A percentile compares a stretch with the other conserved stretches of the same genome.
phyloP scores from a whole-genome alignment of 495 filamentous ascomycete genomes.

The Tuber brumale region DNA sequence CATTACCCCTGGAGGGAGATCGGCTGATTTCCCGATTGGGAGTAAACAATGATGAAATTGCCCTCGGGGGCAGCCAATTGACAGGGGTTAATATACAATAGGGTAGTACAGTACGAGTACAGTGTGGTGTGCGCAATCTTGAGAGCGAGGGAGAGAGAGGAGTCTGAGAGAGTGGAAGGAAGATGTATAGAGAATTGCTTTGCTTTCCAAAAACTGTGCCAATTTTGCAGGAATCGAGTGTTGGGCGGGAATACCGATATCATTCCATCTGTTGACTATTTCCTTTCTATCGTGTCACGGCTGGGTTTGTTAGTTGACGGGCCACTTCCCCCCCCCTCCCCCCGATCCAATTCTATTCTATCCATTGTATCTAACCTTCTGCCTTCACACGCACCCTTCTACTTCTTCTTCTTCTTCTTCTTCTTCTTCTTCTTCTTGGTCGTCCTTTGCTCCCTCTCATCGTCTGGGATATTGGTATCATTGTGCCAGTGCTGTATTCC shows the following conservation, averaged over 20 bases:
- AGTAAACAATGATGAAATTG: neutral
- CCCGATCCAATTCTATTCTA: neutral
- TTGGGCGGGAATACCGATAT: neutral
- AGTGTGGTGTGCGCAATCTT: neutral
- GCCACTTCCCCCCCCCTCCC: neutral
- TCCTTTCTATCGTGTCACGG: neutral
- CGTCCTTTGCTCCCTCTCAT: neutral
- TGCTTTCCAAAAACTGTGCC: neutral
- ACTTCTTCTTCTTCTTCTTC: neutral
- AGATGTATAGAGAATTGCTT: neutral
- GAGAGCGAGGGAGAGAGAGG: neutral
- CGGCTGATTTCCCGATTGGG: slow-evolving; percentile 1
- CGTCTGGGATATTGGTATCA: neutral
- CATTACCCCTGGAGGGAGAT: neutral
- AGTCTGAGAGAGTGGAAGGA: neutral
- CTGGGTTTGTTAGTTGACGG: neutral
- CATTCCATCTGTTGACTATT: neutral
- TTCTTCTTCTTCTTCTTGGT: neutral
- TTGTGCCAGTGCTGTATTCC: neutral
- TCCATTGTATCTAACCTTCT: neutral
- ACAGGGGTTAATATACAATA: neutral
- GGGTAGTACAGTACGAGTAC: neutral
- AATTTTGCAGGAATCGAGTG: neutral
- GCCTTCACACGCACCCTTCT: neutral
- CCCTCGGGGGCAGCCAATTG: neutral